phyloP scores from a whole-genome alignment of 148 eudicot genomes.

The Spergularia bocconei region DNA sequence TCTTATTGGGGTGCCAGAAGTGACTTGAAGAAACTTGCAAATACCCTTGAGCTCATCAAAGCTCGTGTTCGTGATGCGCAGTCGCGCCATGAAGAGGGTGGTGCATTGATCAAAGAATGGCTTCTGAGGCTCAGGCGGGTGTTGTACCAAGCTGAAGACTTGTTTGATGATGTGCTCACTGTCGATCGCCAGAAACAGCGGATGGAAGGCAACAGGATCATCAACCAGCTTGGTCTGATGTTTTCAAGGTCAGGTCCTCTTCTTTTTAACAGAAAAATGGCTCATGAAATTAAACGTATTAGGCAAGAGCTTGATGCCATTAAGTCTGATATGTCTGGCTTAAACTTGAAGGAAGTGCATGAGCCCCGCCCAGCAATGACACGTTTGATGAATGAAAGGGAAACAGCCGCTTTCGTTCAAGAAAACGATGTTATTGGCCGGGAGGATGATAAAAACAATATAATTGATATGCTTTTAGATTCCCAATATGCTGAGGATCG shows the following conservation, averaged over 20 bases:
- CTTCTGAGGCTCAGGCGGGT: slow-evolving; percentile 1
- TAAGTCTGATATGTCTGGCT: slow-evolving; percentile 12
- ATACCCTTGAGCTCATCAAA: background rate
- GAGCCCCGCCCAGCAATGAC: too few relatives aligned
- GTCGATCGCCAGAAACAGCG: background rate
- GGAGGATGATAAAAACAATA: background rate
- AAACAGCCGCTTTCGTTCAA: slow-evolving; percentile 13
- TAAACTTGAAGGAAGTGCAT: background rate
- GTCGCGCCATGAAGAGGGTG: background rate
- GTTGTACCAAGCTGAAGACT: background rate
- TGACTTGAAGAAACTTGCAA: slow-evolving; percentile 5
- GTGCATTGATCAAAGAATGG: background rate
- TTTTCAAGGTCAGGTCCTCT: background rate
- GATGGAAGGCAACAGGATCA: background rate
- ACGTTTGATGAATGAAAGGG: slow-evolving; percentile 1
- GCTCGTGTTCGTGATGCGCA: slow-evolving; percentile 8
- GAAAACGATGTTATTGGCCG: slow-evolving; percentile 6
- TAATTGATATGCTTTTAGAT: slow-evolving; percentile 15
- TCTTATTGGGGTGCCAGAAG: slow-evolving; percentile 8
- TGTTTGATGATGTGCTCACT: slow-evolving; percentile 5
- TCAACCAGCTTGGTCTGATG: background rate
- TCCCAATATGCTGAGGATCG: slow-evolving; percentile 1
- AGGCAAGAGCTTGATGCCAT: slow-evolving; percentile 2
- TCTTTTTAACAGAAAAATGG: background rate
- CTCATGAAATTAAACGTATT: slow-evolving; percentile 15